Percentiles rank a stretch among this genome's conserved stretches.
Conservation (phyloP, 1,139 yeast species). For the Taphrina betulina region DNA sequence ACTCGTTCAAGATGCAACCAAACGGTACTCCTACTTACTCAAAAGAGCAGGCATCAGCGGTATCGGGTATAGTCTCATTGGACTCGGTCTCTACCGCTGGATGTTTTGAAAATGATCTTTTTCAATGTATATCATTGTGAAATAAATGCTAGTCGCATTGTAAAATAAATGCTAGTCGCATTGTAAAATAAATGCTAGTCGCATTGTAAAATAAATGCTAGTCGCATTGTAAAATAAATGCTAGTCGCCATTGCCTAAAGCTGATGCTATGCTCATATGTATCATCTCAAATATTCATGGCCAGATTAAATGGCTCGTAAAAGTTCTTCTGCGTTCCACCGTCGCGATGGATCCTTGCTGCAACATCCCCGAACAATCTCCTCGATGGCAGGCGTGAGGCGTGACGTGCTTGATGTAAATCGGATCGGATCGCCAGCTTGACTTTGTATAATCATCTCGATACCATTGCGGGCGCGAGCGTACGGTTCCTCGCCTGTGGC, state of each 20-base stretch:
- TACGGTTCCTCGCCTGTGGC: constrained; percentile 27
- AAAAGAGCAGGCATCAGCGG: constrained; percentile 1
- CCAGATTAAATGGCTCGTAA: too few species aligned
- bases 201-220: too few species aligned
- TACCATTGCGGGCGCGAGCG: constrained; percentile 11
- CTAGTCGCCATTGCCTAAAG: too few species aligned
- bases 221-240: too few species aligned
- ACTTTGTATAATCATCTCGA: constrained; percentile 18
- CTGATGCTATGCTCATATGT: too few species aligned
- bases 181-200: too few species aligned
- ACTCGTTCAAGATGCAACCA: constrained; percentile 1
- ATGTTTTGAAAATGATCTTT: neutral
- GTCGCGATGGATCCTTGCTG: constrained; percentile 2
- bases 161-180: too few species aligned
- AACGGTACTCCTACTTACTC: neutral
- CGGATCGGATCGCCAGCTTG: constrained; percentile 28
- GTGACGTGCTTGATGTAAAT: neutral
- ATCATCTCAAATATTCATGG: too few species aligned
- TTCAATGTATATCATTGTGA: too few species aligned
- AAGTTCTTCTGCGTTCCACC: constrained; percentile 15
- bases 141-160: too few species aligned
- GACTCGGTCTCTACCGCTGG: constrained; percentile 22
- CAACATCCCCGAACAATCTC: constrained; percentile 17
- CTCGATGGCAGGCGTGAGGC: constrained; percentile 11
- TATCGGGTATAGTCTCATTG: constrained; percentile 17